Evolutionary conservation across 257 asterid species (phyloP), one percentile per base, ranked within the genome.

Genomic region (Craterostigma plantagineum): DNA sequence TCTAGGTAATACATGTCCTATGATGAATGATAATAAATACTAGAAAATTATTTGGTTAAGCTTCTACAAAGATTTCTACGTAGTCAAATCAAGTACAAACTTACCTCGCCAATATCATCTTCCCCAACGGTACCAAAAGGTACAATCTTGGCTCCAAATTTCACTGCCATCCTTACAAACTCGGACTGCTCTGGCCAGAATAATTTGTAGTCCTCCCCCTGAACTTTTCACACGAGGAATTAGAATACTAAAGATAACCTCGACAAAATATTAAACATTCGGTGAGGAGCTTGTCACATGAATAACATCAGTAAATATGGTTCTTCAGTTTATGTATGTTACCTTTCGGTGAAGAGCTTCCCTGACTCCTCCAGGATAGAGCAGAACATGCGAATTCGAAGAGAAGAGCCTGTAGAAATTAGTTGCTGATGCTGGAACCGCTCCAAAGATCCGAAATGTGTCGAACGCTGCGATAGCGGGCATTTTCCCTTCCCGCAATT

Each of bases 291-390:
- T n/a, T n/a, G n/a, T n/a, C n/a, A n/a, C n/a, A n/a, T 4, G 4
- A 38, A 11, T 38, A 9, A 38, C 4, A 7, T 11, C 10, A 9
- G 13, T 15, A 38, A 3, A 38, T 5, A 3, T 9, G 43, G 43
- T 15, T 13, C 16, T 42, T 42, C 46, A 5, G 18, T 42, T 3
- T 42, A 38, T n/a, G 4, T 4, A 3, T 34, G 45, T 33, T 45
- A 81, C 94, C 91, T 85, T 81, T 4, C 86, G 68, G 43, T 81
- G 94, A 59, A 81, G 91, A 43, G 96, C 94, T 69, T 86, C 96
- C 18, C 96, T 65, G 67, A 75, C 55, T 36, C 96, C 96, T 18
- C 96, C 96, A 7, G 96, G 96, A 52, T 81, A 86, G 42, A 86
- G 63, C 13, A 86, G 66, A 41, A 65, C 65, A 23, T 81, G 94